Percentiles rank a stretch among this genome's conserved stretches.
These are phyloP conservation scores for Bremia lactucae DNA, from an alignment of 352 stramenopile species.

Conservation along the genomic window DNA sequence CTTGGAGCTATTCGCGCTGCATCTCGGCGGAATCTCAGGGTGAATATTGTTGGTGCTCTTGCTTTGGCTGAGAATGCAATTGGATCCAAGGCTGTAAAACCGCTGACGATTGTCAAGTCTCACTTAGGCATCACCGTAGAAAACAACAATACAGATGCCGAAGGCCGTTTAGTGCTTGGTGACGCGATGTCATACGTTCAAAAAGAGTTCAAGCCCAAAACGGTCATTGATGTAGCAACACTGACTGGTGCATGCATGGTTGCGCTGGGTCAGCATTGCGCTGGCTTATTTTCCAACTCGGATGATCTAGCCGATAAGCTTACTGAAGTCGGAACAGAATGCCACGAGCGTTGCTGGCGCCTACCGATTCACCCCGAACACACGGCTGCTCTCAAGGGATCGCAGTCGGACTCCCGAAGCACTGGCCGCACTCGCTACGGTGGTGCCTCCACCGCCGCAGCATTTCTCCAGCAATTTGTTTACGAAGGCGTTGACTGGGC, in stretches of 20 bases:
- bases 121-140: conserved; percentile 87
- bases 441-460: conserved; percentile 73
- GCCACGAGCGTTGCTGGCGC: conserved; percentile 82
- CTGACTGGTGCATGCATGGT: conserved; percentile 88
- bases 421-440: conserved; percentile 67
- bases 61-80: conserved; percentile 79
- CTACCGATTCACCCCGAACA: conserved; percentile 84
- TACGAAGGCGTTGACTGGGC: conserved; percentile 81
- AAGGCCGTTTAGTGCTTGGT: conserved; percentile 85
- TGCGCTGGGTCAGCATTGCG: conserved; percentile 80
- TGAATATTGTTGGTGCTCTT: conserved; percentile 74
- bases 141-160: conserved; percentile 89
- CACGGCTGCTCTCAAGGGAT: conserved; percentile 67
- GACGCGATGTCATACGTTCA: conserved; percentile 86
- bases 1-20: conserved; percentile 70
- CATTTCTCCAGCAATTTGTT: conserved; percentile 85
- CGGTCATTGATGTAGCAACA: conserved; percentile 91
- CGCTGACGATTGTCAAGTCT: conserved; percentile 82
- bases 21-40: conserved; percentile 53
- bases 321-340: conserved; percentile 40
- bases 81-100: conserved; percentile 80
- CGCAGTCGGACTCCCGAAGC: conserved; percentile 73
- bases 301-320: conserved; percentile 71
- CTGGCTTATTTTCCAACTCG: conserved; percentile 89
- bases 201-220: conserved; percentile 82